phyloP scores from a whole-genome alignment of 1,284 basidiomycete species.

The Fomitopsis betulina region DNA sequence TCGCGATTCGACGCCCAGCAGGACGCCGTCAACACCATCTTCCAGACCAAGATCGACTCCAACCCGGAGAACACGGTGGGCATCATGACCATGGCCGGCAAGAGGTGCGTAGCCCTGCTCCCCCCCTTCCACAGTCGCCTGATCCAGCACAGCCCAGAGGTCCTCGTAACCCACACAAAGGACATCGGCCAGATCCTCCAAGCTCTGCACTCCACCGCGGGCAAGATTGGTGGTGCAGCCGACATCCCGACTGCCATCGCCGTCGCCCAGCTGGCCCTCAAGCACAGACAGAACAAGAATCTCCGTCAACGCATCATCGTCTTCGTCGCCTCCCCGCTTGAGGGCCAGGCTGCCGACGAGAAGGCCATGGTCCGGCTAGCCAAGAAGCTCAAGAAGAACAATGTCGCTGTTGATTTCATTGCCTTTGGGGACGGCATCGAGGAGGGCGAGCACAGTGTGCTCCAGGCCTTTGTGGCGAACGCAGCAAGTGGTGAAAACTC shows the following conservation, averaged over 20 bases:
- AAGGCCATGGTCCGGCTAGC: conserved; percentile 83
- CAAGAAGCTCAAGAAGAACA: conserved; percentile 99
- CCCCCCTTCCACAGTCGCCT: not conserved
- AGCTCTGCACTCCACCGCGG: conserved; percentile 68
- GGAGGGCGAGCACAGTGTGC: conserved; percentile 56
- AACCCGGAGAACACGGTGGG: conserved; percentile 98
- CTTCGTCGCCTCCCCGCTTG: conserved; percentile 87
- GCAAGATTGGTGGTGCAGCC: conserved; percentile 73
- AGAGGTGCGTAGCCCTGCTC: conserved; percentile 57
- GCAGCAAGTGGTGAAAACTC: conserved; percentile 80
- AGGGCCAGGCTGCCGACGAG: conserved; percentile 63
- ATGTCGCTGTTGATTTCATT: conserved; percentile 92
- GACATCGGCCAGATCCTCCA: conserved; percentile 90
- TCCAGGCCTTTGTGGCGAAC: conserved; percentile 76
- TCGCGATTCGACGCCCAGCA: conserved; percentile 87
- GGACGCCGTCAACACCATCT: conserved; percentile 89
- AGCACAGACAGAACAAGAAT: conserved; percentile 98
- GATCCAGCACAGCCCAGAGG: conserved; percentile 67
- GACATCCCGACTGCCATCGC: conserved; percentile 90
- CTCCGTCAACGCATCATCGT: conserved; percentile 93
- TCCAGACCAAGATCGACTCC: conserved; percentile 90
- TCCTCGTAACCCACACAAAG: conserved; percentile 93
- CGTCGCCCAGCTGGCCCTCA: conserved; percentile 93
- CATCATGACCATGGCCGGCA: conserved; percentile 96
- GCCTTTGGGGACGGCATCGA: conserved; percentile 76